These are phyloP conservation scores for Cucumis cinereus DNA, from an alignment of 306 rosid genomes.

Conservation along the genomic window DNA sequence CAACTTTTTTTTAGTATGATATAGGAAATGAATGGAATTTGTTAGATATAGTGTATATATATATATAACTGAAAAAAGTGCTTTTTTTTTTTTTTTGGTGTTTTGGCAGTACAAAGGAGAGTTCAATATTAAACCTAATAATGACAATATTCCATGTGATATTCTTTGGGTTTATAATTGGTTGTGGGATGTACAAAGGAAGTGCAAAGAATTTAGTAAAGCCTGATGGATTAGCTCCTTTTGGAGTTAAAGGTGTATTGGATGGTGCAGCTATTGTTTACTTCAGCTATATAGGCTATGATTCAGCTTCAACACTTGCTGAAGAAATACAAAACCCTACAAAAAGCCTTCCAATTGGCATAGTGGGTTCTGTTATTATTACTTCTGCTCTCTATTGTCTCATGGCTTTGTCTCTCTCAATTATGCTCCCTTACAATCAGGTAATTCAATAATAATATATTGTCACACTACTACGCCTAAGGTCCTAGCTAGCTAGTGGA, in stretches of 20 bases:
- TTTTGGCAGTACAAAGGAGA: slow-evolving; percentile 74
- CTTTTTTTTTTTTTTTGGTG: not conserved
- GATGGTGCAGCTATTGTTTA: slow-evolving; percentile 92
- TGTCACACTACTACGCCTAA: too few species aligned
- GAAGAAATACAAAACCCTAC: slow-evolving; percentile 76
- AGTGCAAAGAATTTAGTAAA: slow-evolving; percentile 49
- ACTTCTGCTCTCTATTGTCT: slow-evolving; percentile 77
- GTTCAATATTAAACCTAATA: slow-evolving; percentile 66
- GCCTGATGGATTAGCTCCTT: slow-evolving; percentile 65
- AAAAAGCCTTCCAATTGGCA: slow-evolving; percentile 69
- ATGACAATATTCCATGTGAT: slow-evolving; percentile 84
- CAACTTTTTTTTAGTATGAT: too few species aligned
- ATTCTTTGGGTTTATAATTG: slow-evolving; percentile 77
- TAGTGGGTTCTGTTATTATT: slow-evolving; percentile 77
- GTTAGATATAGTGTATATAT: too few species aligned
- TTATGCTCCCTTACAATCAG: slow-evolving; percentile 68
- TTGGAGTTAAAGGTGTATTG: slow-evolving; percentile 56
- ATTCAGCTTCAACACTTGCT: slow-evolving; percentile 93
- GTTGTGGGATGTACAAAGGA: slow-evolving; percentile 62
- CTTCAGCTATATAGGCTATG: slow-evolving; percentile 87
- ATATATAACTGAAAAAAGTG: too few species aligned
- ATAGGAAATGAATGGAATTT: too few species aligned
- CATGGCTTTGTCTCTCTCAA: slow-evolving; percentile 69
- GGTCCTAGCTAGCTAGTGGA: too few species aligned
- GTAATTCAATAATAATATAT: slow-evolving; percentile 19